Percentiles rank a stretch among this genome's conserved stretches.
Conservation (phyloP, 225 moss, liverwort and hornwort genomes). For the Pseudoscleropodium purum region DNA sequence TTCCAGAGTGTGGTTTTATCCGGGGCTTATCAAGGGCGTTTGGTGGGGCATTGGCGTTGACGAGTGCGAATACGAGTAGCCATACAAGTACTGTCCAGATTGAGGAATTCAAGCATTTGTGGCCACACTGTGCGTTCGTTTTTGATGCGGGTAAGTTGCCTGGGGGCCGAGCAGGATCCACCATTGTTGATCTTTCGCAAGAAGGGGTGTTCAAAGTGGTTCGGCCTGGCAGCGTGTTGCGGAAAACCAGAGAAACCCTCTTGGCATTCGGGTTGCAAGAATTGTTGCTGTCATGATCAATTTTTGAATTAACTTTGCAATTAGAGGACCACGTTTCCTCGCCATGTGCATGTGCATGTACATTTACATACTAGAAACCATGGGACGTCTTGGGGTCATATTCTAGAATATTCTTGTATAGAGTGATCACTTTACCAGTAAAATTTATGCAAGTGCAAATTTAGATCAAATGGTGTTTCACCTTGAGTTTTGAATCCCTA, state of each 20-base stretch:
- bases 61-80: slow-evolving; percentile 82
- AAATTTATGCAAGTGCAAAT: neutral
- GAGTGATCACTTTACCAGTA: neutral
- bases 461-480: neutral
- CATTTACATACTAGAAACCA: neutral
- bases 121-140: slow-evolving; percentile 57
- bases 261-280: slow-evolving; percentile 12
- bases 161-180: slow-evolving; percentile 69
- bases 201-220: slow-evolving; percentile 55
- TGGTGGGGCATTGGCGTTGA: slow-evolving; percentile 71
- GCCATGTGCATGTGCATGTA: neutral
- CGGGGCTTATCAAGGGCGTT: slow-evolving; percentile 55
- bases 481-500: neutral
- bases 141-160: slow-evolving; percentile 69
- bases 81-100: slow-evolving; percentile 68
- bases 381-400: neutral
- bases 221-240: slow-evolving; percentile 57
- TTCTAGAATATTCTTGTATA: neutral
- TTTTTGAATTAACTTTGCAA: neutral
- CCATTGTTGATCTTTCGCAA: slow-evolving; percentile 74
- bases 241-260: slow-evolving; percentile 38
- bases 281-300: neutral
- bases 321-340: neutral
- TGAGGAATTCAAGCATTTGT: slow-evolving; percentile 71
- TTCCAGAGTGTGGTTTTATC: slow-evolving; percentile 73